Evolutionary conservation across 106 monocot species (phyloP), one percentile per base, ranked within the genome.

Genomic region (Apostasia ramifera): DNA sequence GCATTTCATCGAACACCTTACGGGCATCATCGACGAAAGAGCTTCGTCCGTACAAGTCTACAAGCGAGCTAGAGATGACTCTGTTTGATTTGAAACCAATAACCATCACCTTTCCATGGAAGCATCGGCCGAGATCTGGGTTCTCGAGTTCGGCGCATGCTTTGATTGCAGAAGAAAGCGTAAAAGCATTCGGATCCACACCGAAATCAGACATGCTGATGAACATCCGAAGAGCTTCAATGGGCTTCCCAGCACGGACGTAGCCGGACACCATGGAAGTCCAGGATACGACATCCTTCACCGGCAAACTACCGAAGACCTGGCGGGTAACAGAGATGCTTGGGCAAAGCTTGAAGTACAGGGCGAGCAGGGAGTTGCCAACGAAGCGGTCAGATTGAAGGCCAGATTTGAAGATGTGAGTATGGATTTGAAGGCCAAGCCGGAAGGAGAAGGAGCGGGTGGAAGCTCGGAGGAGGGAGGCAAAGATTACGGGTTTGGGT

Each of bases 201-300:
- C 51, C 74, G 9, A 42, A 58, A 51, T 58, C 59, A 3, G 71
- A 15, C 95, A 97, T 97, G 54, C 70, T 37, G 47, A 49, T 61
- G 47, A 89, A 81, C 61, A 85, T 15, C 3, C 37, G 57, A 26
- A 92, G 74, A 7, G 92, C 72, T 7, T 79, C 66, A 43, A 7
- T n/a, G 40, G 89, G 92, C 44, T 41, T 50, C 6, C 83, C 77
- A 8, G 65, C 74, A 7, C 86, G 88, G 42, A 91, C 64, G 68
- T 91, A 88, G 4, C 72, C 85, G 13, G 86, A 85, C 53, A 91
- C 39, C 72, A 95, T 79, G 51, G 91, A 95, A 44, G 88, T 88
- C 83, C 88, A 95, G 39, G 94, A 83, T 45, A 95, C 51, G 72
- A 86, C 74, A 67, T 95, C 91, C 40, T 60, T 74, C 8, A 57